Conservation (phyloP, 306 rosid genomes). For the Lablab purpureus region DNA sequence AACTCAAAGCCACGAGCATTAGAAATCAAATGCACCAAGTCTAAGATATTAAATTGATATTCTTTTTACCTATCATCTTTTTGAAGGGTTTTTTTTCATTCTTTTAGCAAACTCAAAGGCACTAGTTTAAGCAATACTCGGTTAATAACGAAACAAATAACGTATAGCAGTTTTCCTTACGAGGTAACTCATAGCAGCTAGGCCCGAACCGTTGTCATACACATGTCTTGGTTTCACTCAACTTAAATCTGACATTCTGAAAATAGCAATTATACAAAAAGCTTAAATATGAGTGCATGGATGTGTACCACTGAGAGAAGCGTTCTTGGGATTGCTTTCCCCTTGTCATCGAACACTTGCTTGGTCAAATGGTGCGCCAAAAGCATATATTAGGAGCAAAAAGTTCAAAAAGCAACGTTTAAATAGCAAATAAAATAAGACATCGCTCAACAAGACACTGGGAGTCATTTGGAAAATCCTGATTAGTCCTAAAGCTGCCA, state of each 20-base stretch:
- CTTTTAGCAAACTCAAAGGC: too few species aligned
- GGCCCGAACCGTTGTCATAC: too few species aligned
- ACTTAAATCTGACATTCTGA: background rate
- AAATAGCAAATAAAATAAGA: background rate
- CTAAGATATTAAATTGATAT: too few species aligned
- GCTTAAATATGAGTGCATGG: background rate
- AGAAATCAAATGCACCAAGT: too few species aligned
- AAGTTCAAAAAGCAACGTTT: background rate
- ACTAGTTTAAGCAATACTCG: too few species aligned
- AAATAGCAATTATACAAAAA: background rate
- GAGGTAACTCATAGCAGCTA: too few species aligned
- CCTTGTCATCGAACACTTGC: background rate
- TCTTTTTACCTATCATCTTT: too few species aligned
- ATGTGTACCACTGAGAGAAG: background rate
- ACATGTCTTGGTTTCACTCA: too few species aligned
- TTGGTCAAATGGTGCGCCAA: background rate
- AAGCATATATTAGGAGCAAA: background rate
- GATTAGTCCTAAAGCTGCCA: background rate
- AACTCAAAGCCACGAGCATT: too few species aligned
- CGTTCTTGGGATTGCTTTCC: background rate
- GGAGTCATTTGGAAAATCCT: background rate
- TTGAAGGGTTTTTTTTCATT: too few species aligned
- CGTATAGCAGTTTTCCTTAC: too few species aligned
- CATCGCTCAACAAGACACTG: background rate
- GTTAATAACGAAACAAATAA: too few species aligned